Evolutionary conservation across 163 green algal species (phyloP), one percentile per base, ranked within the genome.

Genomic region (Volvox carteri): DNA sequence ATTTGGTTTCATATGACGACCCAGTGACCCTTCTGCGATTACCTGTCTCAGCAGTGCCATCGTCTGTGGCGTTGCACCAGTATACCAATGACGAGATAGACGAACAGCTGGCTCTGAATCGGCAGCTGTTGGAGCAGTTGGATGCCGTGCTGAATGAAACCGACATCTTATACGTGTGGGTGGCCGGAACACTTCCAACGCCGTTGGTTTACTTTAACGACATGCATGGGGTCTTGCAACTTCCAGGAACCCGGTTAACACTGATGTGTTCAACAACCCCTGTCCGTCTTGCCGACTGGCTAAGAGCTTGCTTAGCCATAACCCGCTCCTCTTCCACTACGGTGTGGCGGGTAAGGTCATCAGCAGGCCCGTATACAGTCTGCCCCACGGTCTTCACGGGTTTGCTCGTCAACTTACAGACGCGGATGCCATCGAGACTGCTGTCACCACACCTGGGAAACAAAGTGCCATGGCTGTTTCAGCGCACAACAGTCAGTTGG

Each of bases 101-200:
- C 48, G 28, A 9, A 5, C 3, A n/a, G 4, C 6, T 88, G 25
- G 35, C 68, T 7, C 37, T 62, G 28, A 35, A 88, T n/a, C 8
- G 48, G 1, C 50, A 83, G 39, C 39, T 88, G 14, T 0, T 83
- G 25, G 50, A 81, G 50, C 50, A 75, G 52, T 39, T 88, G 28
- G 48, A 74, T 33, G 25, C 21, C 19, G 28, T 60, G 1, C 84
- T 88, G 11, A 50, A 12, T 0, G 18, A 4, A 6, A 76, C 84
- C n/a, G 70, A 88, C 68, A 83, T 88, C 14, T 65, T 37, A 21
- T 88, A 56, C 18, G 68, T 88, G 84, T 88, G 39, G 11, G 84
- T 39, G 52, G 4, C 1, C 48, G n/a, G 8, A 16, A 44, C 18
- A 30, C 0, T 56, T 3, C 70, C 9, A 37, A 8, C 1, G 3